Evolutionary conservation across 1,284 basidiomycete genomes (phyloP).

Genomic region (Ganoderma multipileum): DNA sequence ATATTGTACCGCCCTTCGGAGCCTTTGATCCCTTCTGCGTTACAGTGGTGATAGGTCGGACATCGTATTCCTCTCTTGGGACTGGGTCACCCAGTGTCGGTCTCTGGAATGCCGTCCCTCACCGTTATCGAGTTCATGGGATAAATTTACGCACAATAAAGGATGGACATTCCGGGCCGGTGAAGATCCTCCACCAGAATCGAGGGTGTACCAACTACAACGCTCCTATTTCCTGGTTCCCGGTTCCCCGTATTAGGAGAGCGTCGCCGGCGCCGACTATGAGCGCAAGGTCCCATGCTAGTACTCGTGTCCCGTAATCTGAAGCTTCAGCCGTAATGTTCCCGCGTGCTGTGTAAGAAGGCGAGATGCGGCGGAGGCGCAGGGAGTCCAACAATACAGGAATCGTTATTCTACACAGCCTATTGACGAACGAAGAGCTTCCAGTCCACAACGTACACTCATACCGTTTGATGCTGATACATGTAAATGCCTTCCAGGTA

Average conservation of each 20-base stretch:
- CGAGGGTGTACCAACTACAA: neutral
- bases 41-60: neutral
- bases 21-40: neutral
- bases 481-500: conserved; percentile 31
- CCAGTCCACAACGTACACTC: neutral
- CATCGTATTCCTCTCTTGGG: neutral
- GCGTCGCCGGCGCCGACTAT: neutral
- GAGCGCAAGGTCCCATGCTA: neutral
- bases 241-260: neutral
- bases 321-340: neutral
- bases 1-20: neutral
- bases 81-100: neutral
- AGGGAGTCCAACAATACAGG: neutral
- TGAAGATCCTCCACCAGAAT: neutral
- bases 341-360: neutral
- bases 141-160: neutral
- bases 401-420: neutral
- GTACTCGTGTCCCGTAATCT: neutral
- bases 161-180: neutral
- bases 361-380: conserved; percentile 2
- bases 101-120: neutral
- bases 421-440: neutral
- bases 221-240: neutral
- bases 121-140: neutral
- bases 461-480: conserved; percentile 37